Evolutionary conservation across 305 asterid species (phyloP).

Genomic region (Striga hermonthica): DNA sequence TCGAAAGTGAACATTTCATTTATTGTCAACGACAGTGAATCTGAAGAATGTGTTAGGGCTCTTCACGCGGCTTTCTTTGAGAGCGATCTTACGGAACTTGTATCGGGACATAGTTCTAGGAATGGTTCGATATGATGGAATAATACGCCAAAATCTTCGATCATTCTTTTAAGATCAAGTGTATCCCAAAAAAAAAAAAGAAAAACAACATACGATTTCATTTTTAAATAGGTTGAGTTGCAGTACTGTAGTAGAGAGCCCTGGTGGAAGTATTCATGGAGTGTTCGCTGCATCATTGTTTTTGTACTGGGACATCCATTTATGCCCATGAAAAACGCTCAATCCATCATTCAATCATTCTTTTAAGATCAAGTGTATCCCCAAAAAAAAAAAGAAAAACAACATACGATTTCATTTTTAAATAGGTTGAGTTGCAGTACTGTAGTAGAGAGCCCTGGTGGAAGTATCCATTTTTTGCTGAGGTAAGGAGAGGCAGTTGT

Average conservation of each 20-base stretch:
- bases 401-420: background rate
- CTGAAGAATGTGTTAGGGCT: slow-evolving; percentile 81
- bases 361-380: too few relatives aligned
- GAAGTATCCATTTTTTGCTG: too few relatives aligned
- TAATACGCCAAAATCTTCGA: background rate
- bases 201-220: too few relatives aligned
- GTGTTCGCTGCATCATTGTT: slow-evolving; percentile 4
- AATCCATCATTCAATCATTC: background rate
- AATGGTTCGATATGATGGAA: slow-evolving; percentile 17
- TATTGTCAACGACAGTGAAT: slow-evolving; percentile 83
- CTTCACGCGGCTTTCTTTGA: slow-evolving; percentile 80
- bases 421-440: slow-evolving; percentile 17
- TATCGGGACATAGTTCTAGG: slow-evolving; percentile 17
- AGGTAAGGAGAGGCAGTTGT: too few relatives aligned
- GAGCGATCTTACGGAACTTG: slow-evolving; percentile 42
- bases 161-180: too few relatives aligned
- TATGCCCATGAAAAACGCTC: too few relatives aligned
- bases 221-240: slow-evolving; percentile 17
- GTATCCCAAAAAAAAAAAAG: too few relatives aligned
- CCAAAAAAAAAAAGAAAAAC: too few relatives aligned
- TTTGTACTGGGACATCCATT: background rate
- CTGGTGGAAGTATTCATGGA: background rate
- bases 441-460: too few relatives aligned
- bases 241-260: too few relatives aligned
- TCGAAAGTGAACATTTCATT: slow-evolving; percentile 89